Conservation (phyloP, 176 grass and related monocot genomes). For the Carex pumila region DNA sequence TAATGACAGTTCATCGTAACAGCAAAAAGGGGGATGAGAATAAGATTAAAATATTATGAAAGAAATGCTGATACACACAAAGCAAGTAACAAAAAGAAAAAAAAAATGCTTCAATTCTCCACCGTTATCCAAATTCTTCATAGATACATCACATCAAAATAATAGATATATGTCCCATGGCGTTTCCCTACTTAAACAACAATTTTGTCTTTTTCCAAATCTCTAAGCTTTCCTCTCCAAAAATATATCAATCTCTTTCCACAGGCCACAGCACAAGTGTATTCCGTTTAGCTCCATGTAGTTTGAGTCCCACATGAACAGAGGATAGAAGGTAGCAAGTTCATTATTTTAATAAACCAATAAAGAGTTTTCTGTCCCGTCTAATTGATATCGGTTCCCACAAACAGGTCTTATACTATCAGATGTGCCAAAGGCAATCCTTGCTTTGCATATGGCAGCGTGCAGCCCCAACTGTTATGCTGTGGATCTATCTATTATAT, state of each 20-base stretch:
- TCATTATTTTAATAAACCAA: conserved; percentile 1
- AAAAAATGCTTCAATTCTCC: background rate
- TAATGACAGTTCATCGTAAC: conserved; percentile 13
- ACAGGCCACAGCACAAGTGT: background rate
- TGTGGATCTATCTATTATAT: background rate
- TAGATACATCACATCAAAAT: conserved; percentile 20
- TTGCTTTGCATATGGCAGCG: background rate
- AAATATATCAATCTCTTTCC: background rate
- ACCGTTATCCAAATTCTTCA: conserved; percentile 17
- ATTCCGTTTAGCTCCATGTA: background rate
- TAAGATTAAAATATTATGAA: background rate
- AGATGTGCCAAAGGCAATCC: background rate
- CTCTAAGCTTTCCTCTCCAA: background rate
- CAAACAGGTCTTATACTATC: background rate
- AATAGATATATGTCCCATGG: background rate
- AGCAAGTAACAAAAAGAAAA: background rate
- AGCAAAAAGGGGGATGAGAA: conserved; percentile 6
- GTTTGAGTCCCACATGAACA: conserved; percentile 22
- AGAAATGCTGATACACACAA: background rate
- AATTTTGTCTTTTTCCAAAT: conserved; percentile 11
- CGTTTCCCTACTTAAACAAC: conserved; percentile 21
- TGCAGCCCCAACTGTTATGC: background rate
- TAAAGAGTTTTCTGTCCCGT: background rate
- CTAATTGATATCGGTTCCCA: background rate
- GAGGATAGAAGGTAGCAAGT: background rate